Evolutionary conservation across 1,284 basidiomycete genomes (phyloP).

Genomic region (Sphagnurus paluster): DNA sequence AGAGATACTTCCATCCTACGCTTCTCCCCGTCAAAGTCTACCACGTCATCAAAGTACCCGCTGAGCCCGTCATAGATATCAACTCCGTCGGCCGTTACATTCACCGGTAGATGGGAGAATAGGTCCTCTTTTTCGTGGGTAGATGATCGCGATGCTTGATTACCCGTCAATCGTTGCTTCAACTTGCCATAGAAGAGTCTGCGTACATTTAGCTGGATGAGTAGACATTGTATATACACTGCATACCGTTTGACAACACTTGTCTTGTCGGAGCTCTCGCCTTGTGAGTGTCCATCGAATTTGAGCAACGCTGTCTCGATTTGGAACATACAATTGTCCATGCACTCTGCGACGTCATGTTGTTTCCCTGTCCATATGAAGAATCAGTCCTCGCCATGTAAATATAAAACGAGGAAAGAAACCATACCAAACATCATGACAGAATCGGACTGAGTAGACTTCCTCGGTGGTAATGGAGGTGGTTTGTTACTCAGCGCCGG

Average conservation of each 20-base stretch:
- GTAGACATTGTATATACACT: background rate
- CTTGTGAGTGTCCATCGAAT: slow-evolving; percentile 62
- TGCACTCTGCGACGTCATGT: slow-evolving; percentile 97
- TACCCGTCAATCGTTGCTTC: slow-evolving; percentile 69
- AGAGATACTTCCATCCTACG: slow-evolving; percentile 88
- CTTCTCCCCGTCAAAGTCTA: slow-evolving; percentile 87
- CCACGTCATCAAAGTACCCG: slow-evolving; percentile 88
- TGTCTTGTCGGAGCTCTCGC: slow-evolving; percentile 53
- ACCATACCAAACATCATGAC: slow-evolving; percentile 87
- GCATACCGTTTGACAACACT: slow-evolving; percentile 82
- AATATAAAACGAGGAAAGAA: background rate
- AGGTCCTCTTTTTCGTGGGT: slow-evolving; percentile 86
- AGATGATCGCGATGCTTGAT: slow-evolving; percentile 50
- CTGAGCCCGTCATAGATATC: slow-evolving; percentile 95
- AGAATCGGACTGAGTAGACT: slow-evolving; percentile 62
- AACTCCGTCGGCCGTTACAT: slow-evolving; percentile 83
- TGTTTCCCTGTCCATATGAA: slow-evolving; percentile 75
- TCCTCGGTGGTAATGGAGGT: slow-evolving; percentile 64
- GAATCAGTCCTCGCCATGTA: background rate
- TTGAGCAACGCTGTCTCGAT: slow-evolving; percentile 89
- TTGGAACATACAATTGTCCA: slow-evolving; percentile 99
- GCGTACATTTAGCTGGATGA: slow-evolving; percentile 1
- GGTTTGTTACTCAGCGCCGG: slow-evolving; percentile 37
- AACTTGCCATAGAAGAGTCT: slow-evolving; percentile 90
- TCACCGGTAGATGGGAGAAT: slow-evolving; percentile 93